Conservation (phyloP, 202 grass and related monocot genomes). For the Miscanthus sacchariflorus region DNA sequence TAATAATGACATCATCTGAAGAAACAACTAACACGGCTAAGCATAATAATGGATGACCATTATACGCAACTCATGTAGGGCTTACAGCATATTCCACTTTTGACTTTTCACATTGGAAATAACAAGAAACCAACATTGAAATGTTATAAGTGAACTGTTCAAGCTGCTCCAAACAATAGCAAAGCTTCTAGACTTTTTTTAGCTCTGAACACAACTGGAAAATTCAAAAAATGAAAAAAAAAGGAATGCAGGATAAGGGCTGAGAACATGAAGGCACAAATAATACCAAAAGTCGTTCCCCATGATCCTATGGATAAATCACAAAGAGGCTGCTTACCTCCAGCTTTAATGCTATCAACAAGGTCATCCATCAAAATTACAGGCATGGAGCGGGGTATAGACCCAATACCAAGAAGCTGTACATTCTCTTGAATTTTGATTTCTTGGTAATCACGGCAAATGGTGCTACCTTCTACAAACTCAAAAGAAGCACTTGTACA, state of each 20-base stretch:
- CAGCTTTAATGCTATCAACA: slow-evolving; percentile 89
- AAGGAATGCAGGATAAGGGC: background rate
- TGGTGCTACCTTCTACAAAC: slow-evolving; percentile 64
- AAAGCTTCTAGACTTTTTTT: slow-evolving; percentile 2
- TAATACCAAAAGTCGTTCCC: background rate
- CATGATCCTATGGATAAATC: background rate
- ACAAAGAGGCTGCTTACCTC: slow-evolving; percentile 56
- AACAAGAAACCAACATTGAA: slow-evolving; percentile 17
- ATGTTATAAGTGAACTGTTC: background rate
- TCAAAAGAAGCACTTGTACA: slow-evolving; percentile 69
- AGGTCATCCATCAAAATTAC: slow-evolving; percentile 93
- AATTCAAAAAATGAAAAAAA: background rate
- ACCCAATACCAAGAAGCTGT: slow-evolving; percentile 87
- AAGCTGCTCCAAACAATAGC: background rate
- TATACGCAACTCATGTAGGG: background rate
- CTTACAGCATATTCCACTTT: background rate
- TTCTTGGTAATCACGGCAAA: slow-evolving; percentile 93
- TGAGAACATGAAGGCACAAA: background rate
- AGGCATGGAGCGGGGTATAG: slow-evolving; percentile 89
- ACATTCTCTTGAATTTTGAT: slow-evolving; percentile 98
- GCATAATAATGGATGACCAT: background rate
- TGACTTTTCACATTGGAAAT: background rate
- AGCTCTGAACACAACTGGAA: background rate
- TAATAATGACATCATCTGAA: slow-evolving; percentile 92
- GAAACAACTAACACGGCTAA: slow-evolving; percentile 39